These are phyloP conservation scores for Yueomyces sinensis DNA, from an alignment of 805 yeast genomes.

Conservation along the genomic window DNA sequence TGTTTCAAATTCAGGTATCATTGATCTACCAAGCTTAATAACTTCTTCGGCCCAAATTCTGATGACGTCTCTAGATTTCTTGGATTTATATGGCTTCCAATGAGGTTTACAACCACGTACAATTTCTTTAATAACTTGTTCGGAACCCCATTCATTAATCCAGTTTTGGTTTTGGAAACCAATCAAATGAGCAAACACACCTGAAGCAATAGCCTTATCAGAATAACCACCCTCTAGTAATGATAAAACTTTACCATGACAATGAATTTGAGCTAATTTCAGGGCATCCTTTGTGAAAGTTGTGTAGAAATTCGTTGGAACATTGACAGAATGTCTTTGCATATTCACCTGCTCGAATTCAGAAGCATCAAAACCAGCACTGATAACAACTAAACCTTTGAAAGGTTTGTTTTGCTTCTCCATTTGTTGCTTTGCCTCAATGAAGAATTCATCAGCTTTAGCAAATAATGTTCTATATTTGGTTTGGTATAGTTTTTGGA, in stretches of 20 bases:
- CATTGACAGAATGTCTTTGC: constrained; percentile 75
- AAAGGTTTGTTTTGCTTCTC: constrained; percentile 30
- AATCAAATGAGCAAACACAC: constrained; percentile 64
- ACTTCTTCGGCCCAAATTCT: constrained; percentile 55
- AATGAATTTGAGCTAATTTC: constrained; percentile 49
- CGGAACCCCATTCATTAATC: constrained; percentile 54
- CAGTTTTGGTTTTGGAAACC: constrained; percentile 50
- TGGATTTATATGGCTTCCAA: constrained; percentile 45
- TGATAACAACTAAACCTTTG: constrained; percentile 50
- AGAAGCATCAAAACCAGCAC: constrained; percentile 83
- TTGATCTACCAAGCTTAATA: constrained; percentile 44
- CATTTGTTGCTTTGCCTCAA: constrained; percentile 32
- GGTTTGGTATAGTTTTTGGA: constrained; percentile 44
- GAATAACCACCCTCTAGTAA: constrained; percentile 80
- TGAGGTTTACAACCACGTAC: constrained; percentile 53
- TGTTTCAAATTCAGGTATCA: constrained; percentile 36
- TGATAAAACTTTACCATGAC: constrained; percentile 51
- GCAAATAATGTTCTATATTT: constrained; percentile 48
- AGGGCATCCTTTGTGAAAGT: constrained; percentile 61
- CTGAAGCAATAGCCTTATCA: constrained; percentile 67
- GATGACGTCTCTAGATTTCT: constrained; percentile 35
- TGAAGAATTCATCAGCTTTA: constrained; percentile 54
- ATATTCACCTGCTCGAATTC: constrained; percentile 71
- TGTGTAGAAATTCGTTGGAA: constrained; percentile 69
- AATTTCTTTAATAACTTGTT: constrained; percentile 49